phyloP scores from a whole-genome alignment of 192 early-diverging fungal genomes.

The Coemansia sp. region DNA sequence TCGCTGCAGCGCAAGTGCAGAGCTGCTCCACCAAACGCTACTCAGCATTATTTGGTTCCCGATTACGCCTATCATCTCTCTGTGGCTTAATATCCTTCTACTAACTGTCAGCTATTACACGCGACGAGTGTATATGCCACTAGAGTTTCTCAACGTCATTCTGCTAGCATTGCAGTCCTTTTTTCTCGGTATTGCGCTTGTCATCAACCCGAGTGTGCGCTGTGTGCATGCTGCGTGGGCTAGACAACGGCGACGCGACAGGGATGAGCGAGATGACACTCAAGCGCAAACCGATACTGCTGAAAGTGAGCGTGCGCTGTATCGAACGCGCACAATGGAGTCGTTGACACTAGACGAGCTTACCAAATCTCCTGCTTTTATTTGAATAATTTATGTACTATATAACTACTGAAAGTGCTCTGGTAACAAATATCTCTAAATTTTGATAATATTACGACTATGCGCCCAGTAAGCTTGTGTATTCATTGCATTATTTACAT shows the following conservation, averaged over 20 bases:
- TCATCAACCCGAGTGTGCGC: conserved; percentile 31
- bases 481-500: conserved; percentile 37
- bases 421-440: no score
- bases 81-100: conserved; percentile 39
- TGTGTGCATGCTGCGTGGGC: neutral
- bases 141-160: conserved; percentile 33
- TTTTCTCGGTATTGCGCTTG: conserved; percentile 31
- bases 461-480: conserved; percentile 19
- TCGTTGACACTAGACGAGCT: conserved; percentile 3
- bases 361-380: neutral
- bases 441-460: conserved; percentile 13
- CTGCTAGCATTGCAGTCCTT: conserved; percentile 41
- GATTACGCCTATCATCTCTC: conserved; percentile 35
- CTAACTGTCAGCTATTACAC: conserved; percentile 29
- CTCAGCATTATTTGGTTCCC: conserved; percentile 42
- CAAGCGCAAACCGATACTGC: neutral
- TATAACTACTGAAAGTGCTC: no score
- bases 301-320: neutral
- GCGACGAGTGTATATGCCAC: conserved; percentile 12
- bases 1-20: neutral
- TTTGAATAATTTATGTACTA: neutral
- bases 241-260: conserved; percentile 8
- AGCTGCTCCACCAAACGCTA: conserved; percentile 36
- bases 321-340: neutral
- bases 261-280: neutral